These are phyloP conservation scores for Trichosporon ovoides DNA, from an alignment of 1,284 basidiomycete species.

Conservation along the genomic window DNA sequence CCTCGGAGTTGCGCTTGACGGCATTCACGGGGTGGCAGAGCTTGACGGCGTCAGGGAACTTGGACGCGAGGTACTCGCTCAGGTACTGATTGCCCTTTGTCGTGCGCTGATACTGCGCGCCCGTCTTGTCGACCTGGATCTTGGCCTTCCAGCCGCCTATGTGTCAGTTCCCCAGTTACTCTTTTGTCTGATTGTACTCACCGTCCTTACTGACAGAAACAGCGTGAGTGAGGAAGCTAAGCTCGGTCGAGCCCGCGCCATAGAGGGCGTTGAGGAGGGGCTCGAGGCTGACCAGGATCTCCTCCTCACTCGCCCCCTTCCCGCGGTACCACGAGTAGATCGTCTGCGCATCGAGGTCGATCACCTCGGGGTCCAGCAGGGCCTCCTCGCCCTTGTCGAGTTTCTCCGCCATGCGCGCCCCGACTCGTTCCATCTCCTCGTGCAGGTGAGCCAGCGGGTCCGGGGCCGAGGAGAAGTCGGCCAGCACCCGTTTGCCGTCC, in stretches of 20 bases:
- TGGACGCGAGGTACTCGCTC: conserved; percentile 9
- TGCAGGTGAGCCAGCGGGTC: background rate
- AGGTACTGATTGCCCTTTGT: conserved; percentile 15
- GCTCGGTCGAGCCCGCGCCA: conserved; percentile 8
- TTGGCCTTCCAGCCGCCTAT: conserved; percentile 7
- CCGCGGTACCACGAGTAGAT: conserved; percentile 3
- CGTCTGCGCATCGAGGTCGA: conserved; percentile 11
- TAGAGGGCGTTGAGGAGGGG: background rate
- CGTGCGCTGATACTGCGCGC: conserved; percentile 19
- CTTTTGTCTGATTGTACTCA: background rate
- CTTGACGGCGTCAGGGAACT: conserved; percentile 10
- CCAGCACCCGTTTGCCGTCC: background rate
- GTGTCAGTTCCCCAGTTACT: background rate
- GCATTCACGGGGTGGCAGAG: conserved; percentile 1
- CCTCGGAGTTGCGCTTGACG: background rate
- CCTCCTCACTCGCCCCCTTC: background rate
- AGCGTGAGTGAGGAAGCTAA: conserved; percentile 1
- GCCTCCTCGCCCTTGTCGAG: background rate
- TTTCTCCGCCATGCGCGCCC: background rate
- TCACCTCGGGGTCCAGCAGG: background rate
- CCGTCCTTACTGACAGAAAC: background rate
- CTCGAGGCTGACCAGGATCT: background rate
- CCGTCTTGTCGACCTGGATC: background rate
- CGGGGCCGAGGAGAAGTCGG: no score
- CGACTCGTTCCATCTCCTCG: conserved; percentile 2